Base-by-base conservation (phyloP, 2,329 filamentous ascomycete genomes). In the Massarina eburnea region DNA sequence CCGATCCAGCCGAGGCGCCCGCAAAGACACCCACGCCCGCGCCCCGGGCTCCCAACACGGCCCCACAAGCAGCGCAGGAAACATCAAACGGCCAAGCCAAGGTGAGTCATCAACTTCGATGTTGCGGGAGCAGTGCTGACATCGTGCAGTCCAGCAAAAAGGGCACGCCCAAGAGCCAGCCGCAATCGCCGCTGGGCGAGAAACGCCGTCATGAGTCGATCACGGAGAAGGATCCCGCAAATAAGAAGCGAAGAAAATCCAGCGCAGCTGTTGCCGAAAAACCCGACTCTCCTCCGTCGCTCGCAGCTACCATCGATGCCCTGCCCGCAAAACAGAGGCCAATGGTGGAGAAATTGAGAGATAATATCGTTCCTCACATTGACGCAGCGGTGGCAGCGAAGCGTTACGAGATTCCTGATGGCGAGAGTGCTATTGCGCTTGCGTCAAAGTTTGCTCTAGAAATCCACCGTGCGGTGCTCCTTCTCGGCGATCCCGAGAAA, bases 391-490 rank as follows among this genome's bases (percentile, higher is more conserved):
- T 76, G 24, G 82, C 88, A 26, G 80, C 85, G 52, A 80, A 82
- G 14, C 75, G 81, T 8, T 85, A 85, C 56, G 73, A 75, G 20
- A 72, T 91, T 15, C 79, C 84, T 1, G 78, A 84, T 40, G 85
- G 81, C 37, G 78, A 83, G 44, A 83, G 82, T 0, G 76, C 81
- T 12, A 83, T 86, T 39, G 78, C 78, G 8, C 74, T 88, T 47
- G 84, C 86, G 9, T 84, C 88, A 62, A 80, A 80, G 18, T 79
- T 91, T 36, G 88, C 88, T 12, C 73, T 96, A 20, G 81, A 89
- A 53, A 86, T 97, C 50, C 91, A 96, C 73, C 83, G 89, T 59
- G 73, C 84, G 47, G 79, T 80, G 65, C 72, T 78, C 56, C 77
- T 77, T 58, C 75, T 76, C 46, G 81, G 78, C 29, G 78, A 80